phyloP scores from a whole-genome alignment of 2,329 filamentous ascomycete genomes.

The Monilinia aucupariae region DNA sequence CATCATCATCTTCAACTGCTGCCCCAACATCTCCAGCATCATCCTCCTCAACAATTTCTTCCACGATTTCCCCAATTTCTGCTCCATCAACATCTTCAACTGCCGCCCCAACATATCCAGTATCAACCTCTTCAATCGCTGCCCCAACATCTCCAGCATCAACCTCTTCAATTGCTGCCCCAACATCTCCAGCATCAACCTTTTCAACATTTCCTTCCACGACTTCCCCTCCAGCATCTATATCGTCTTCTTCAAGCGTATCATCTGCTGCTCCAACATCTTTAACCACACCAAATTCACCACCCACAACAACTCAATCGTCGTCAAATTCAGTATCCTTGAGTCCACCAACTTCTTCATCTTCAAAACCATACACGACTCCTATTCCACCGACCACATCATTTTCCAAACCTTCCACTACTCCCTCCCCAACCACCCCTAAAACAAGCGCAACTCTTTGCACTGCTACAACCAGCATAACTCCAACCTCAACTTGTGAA shows the following conservation, averaged over 20 bases:
- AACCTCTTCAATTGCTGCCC: not conserved
- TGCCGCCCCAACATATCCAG: too few species aligned
- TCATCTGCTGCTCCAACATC: not conserved
- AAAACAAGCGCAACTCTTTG: conserved; percentile 37
- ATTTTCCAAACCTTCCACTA: conserved; percentile 12
- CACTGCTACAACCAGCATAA: conserved; percentile 39
- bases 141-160: not conserved
- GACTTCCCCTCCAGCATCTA: conserved; percentile 1
- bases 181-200: conserved; percentile 8
- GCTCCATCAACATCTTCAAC: too few species aligned
- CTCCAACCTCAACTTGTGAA: conserved; percentile 46
- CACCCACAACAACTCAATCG: not conserved
- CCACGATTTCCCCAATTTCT: not conserved
- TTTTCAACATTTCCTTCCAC: conserved; percentile 9
- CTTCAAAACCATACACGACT: conserved; percentile 18
- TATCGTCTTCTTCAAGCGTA: conserved; percentile 12
- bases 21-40: conserved; percentile 4
- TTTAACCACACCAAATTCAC: not conserved
- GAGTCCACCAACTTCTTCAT: not conserved
- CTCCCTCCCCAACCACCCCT: conserved; percentile 22
- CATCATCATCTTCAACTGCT: not conserved
- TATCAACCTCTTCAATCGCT: too few species aligned
- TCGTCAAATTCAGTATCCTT: not conserved
- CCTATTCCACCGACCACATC: conserved; percentile 21
- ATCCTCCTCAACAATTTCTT: conserved; percentile 11